Base-by-base conservation (phyloP, 139 green algal genomes). In the Chlorella sorokiniana region DNA sequence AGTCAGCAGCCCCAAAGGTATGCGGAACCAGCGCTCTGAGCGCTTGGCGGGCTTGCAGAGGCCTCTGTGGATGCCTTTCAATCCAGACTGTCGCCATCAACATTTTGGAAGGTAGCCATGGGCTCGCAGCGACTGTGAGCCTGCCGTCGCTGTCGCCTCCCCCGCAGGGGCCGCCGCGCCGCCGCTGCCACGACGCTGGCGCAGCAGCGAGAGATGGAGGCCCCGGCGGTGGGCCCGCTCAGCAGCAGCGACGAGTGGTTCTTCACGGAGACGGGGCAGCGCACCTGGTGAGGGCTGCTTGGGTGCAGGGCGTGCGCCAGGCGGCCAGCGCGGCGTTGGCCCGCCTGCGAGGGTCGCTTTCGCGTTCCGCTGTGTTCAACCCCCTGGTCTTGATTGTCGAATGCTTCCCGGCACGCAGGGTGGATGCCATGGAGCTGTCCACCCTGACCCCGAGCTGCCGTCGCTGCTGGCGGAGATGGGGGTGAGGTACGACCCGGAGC, bases 381-480 rank as follows among this genome's bases (percentile, higher is more conserved):
- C 35, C 56, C 37, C 33, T 38, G 52, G 22, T 65, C n/a, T 74
- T 42, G 9, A 54, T 2, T 23, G 59, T 42, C 31, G 25, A 42
- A 37, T 72, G 63, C 29, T 29, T 71, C 27, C n/a, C 22, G 22
- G 73, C 69, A 27, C 29, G 51, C 61, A 38, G 73, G 93, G 88
- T 96, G n/a, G 85, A 94, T 54, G 93, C 91, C 10, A 94, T 96
- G 89, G 87, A 96, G 80, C 62, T 97, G 3, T 87, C 90, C 70
- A 89, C 87, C 0, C 76, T 96, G 33, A 90, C 89, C 0, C 89
- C 0, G 94, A 97, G 27, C 84, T 98, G 83, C 90, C 93, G 0
- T 27, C 74, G 48, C 81, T 96, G 69, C 86, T 97, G 48, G 27
- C 69, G 14, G 93, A 98, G 78, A 93, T 96, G 86, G 94, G 93